These are phyloP conservation scores for Talaromyces sp. DNA, from an alignment of 2,329 filamentous ascomycete genomes.

Conservation along the genomic window DNA sequence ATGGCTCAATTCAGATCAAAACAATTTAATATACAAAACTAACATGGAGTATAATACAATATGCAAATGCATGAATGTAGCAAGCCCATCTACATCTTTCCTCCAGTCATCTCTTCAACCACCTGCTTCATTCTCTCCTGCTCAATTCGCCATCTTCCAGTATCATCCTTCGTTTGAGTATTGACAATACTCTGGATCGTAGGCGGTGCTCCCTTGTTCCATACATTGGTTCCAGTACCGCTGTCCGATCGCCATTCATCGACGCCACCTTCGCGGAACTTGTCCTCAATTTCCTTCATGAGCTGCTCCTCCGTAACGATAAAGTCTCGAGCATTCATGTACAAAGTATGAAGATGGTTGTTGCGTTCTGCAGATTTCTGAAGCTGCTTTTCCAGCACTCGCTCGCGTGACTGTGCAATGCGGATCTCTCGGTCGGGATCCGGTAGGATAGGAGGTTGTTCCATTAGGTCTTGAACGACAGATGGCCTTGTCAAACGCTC, in stretches of 20 bases:
- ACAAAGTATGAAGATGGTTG: constrained; percentile 78
- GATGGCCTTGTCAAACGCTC: constrained; percentile 72
- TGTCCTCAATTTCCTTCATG: constrained; percentile 66
- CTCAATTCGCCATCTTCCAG: constrained; percentile 44
- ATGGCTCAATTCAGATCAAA: neutral
- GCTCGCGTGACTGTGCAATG: constrained; percentile 44
- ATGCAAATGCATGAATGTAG: neutral
- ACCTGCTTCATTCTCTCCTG: constrained; percentile 62
- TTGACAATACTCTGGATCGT: constrained; percentile 35
- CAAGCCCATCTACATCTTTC: constrained; percentile 51
- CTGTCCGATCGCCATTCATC: constrained; percentile 44
- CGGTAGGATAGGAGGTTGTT: constrained; percentile 53
- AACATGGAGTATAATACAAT: neutral
- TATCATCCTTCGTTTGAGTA: constrained; percentile 34
- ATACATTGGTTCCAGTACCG: constrained; percentile 49
- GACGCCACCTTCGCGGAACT: constrained; percentile 66
- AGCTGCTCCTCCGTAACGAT: constrained; percentile 81
- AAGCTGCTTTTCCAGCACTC: constrained; percentile 46
- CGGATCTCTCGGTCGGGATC: constrained; percentile 64
- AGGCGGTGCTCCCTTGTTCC: constrained; percentile 51
- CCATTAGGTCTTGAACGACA: constrained; percentile 54
- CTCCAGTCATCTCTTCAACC: constrained; percentile 66
- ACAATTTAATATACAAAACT: neutral
- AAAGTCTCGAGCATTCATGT: constrained; percentile 83
- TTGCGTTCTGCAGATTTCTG: constrained; percentile 61